Evolutionary conservation across 1,139 yeast species (phyloP), one percentile per base, ranked within the genome.

Genomic region (Debaryomycetaceae sp.): DNA sequence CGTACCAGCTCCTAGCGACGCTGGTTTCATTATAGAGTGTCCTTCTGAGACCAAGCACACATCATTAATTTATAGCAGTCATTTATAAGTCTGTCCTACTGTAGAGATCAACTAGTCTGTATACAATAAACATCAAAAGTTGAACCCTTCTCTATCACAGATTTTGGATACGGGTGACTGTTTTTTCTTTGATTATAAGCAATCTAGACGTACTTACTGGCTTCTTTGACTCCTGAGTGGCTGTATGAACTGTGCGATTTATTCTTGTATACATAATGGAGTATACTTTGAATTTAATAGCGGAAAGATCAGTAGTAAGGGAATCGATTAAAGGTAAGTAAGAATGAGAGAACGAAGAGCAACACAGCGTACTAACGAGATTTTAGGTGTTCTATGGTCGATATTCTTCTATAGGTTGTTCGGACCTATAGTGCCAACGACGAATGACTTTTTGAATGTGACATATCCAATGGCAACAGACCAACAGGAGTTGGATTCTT

Each of bases 361-460:
- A 38, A 37, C 13, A 24, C 42, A 17, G 33, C 8, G 13, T 49
- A 57, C 62, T 59, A 57, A 61, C 64, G 11, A 20, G 37, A 17
- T 11, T 20, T n/a, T 45, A 70, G 93, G 89, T 4, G 62, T 84
- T 34, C 60, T 85, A 47, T 82, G 87, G 72, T 69, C 87, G 1
- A 79, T 87, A 24, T 78, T 87, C 60, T 87, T 87, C 59, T 81
- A 83, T 47, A 65, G 95, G 39, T 67, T 85, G 31, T 83, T 87
- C 59, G 91, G 93, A 0, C 78, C 84, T 1, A 70, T 85, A 23
- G 63, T 67, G 1, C 91, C 95, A 2, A 60, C 69, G 22, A 74
- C 76, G 2, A 63, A 60, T 40, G 73, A 71, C 42, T 77, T 78
- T 49, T 59, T 74, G 27, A 72, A 66, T 24, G 62, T 75, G 9